phyloP scores from a whole-genome alignment of 2,329 filamentous ascomycete genomes.

The Aspergillus flavus region DNA sequence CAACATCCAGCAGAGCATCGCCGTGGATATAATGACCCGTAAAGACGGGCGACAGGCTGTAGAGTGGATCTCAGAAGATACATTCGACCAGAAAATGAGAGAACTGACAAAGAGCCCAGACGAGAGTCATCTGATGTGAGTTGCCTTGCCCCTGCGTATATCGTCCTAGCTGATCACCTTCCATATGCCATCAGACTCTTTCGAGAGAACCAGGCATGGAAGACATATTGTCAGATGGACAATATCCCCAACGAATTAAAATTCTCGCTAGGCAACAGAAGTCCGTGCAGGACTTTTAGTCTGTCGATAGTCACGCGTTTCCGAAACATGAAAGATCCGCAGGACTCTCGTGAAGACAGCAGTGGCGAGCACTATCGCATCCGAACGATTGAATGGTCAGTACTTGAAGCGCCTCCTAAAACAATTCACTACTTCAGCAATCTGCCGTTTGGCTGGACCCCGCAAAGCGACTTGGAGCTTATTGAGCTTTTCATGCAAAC shows the following conservation, averaged over 20 bases:
- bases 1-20: constrained; percentile 5
- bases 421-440: constrained; percentile 20
- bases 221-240: constrained; percentile 12
- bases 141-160: background rate
- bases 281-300: constrained; percentile 20
- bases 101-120: constrained; percentile 11
- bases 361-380: constrained; percentile 1
- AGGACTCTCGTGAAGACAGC: background rate
- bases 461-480: constrained; percentile 18
- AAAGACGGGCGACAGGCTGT: constrained; percentile 12
- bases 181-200: constrained; percentile 12
- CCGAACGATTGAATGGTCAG: constrained; percentile 17
- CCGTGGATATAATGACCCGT: constrained; percentile 11
- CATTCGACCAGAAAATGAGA: constrained; percentile 4
- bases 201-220: constrained; percentile 16
- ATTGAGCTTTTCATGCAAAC: constrained; percentile 18
- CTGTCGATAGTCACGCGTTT: constrained; percentile 14
- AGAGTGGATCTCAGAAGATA: constrained; percentile 11
- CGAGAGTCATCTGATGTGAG: constrained; percentile 18
- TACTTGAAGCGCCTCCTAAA: constrained; percentile 17
- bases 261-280: constrained; percentile 16
- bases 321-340: background rate
- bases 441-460: constrained; percentile 18
- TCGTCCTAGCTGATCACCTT: no score
- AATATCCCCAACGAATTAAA: constrained; percentile 15